Evolutionary conservation across 2,329 filamentous ascomycete genomes (phyloP).

Genomic region (Talaromyces sp.): DNA sequence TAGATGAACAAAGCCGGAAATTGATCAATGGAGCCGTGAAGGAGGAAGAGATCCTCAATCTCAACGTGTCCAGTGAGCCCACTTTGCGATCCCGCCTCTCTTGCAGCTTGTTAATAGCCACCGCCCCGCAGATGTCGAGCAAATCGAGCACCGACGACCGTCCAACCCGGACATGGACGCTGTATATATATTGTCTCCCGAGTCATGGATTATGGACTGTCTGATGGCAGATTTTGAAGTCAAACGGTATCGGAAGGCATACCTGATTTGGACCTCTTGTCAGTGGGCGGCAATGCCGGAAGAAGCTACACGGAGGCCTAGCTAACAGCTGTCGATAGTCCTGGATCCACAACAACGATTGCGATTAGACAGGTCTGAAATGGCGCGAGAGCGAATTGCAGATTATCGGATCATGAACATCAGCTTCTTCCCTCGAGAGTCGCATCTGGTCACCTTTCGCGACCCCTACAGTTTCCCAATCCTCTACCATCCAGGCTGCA

Average conservation of each 20-base stretch:
- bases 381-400: slow-evolving; percentile 73
- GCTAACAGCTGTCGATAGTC: slow-evolving; percentile 49
- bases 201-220: slow-evolving; percentile 88
- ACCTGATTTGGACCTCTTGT: slow-evolving; percentile 82
- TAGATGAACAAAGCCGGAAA: slow-evolving; percentile 81
- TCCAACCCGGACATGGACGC: slow-evolving; percentile 90
- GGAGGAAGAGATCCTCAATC: slow-evolving; percentile 95
- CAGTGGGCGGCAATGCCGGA: slow-evolving; percentile 31
- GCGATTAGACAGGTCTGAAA: slow-evolving; percentile 71
- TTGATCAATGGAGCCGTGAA: slow-evolving; percentile 89
- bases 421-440: slow-evolving; percentile 89
- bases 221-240: slow-evolving; percentile 89
- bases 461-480: slow-evolving; percentile 96
- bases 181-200: slow-evolving; percentile 85
- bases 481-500: slow-evolving; percentile 88
- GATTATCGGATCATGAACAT: slow-evolving; percentile 81
- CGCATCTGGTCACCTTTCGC: slow-evolving; percentile 84
- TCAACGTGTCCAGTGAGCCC: slow-evolving; percentile 86
- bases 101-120: slow-evolving; percentile 17
- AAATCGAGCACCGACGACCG: slow-evolving; percentile 82
- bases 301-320: slow-evolving; percentile 3
- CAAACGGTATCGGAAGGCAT: slow-evolving; percentile 75
- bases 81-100: neutral
- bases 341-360: slow-evolving; percentile 71
- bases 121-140: slow-evolving; percentile 71